Conservation (phyloP, 495 filamentous ascomycete genomes). For the Trichoderma parareesei region DNA sequence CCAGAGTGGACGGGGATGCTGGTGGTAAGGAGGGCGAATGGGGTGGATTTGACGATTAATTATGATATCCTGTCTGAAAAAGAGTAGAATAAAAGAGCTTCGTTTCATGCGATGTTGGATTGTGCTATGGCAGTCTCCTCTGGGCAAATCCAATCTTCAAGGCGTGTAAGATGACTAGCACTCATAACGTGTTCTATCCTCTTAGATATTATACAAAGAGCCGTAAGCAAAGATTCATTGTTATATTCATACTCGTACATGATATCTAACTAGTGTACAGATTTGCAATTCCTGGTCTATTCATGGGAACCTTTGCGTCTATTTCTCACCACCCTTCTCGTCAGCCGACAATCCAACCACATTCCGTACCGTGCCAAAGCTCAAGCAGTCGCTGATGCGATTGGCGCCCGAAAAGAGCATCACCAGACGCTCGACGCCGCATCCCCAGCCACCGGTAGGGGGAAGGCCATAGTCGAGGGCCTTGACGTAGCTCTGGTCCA, state of each 20-base stretch:
- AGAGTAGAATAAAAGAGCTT: conserved; percentile 12
- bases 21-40: conserved; percentile 47
- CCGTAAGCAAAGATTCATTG: too few relatives aligned
- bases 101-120: too few relatives aligned
- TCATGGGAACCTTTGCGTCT: neutral
- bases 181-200: conserved; percentile 15
- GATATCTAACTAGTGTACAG: neutral
- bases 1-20: conserved; percentile 25
- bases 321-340: conserved; percentile 6
- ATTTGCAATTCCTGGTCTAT: conserved; percentile 25
- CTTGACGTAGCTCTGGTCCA: conserved; percentile 80
- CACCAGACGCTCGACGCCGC: conserved; percentile 77
- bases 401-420: conserved; percentile 77
- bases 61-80: conserved; percentile 12
- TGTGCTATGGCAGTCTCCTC: too few relatives aligned
- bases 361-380: conserved; percentile 79
- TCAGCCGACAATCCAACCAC: conserved; percentile 34
- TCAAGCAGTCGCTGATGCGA: conserved; percentile 73
- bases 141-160: too few relatives aligned
- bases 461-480: conserved; percentile 83
- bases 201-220: neutral
- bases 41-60: conserved; percentile 53
- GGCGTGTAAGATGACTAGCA: too few relatives aligned
- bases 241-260: neutral
- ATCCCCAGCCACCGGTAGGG: conserved; percentile 93